These are phyloP conservation scores for Schizophyllum amplum DNA, from an alignment of 1,284 basidiomycete species.

Conservation along the genomic window DNA sequence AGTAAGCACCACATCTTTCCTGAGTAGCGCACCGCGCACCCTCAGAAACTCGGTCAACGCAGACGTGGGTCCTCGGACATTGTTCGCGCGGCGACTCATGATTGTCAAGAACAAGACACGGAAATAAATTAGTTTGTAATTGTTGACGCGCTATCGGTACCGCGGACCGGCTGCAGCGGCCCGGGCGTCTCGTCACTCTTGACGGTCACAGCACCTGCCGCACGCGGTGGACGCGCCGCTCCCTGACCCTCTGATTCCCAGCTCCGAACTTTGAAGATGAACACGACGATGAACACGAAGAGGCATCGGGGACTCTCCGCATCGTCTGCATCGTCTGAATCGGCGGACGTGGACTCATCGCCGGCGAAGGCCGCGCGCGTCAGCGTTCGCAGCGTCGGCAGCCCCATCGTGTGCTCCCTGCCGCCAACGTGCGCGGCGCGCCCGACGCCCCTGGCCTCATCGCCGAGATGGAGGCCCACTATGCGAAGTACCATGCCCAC, in stretches of 20 bases:
- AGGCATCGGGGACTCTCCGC: neutral
- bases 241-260: too few species aligned
- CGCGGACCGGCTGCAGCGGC: too few species aligned
- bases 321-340: neutral
- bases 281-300: neutral
- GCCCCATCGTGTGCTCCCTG: conserved; percentile 57
- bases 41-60: conserved; percentile 89
- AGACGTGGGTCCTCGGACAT: conserved; percentile 83
- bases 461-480: conserved; percentile 72
- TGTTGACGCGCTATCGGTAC: too few species aligned
- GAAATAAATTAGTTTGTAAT: neutral
- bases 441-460: conserved; percentile 52
- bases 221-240: too few species aligned
- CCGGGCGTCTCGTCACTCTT: too few species aligned
- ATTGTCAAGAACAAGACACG: neutral
- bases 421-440: conserved; percentile 75
- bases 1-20: neutral
- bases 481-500: conserved; percentile 75
- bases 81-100: conserved; percentile 29
- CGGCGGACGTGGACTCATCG: neutral
- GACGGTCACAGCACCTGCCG: too few species aligned
- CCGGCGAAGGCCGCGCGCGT: neutral
- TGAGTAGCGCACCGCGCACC: conserved; percentile 34
- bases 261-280: neutral
- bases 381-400: conserved; percentile 15